Conservation (phyloP, 2,329 filamentous ascomycete species). For the Arthrobotrys sphaeroides region DNA sequence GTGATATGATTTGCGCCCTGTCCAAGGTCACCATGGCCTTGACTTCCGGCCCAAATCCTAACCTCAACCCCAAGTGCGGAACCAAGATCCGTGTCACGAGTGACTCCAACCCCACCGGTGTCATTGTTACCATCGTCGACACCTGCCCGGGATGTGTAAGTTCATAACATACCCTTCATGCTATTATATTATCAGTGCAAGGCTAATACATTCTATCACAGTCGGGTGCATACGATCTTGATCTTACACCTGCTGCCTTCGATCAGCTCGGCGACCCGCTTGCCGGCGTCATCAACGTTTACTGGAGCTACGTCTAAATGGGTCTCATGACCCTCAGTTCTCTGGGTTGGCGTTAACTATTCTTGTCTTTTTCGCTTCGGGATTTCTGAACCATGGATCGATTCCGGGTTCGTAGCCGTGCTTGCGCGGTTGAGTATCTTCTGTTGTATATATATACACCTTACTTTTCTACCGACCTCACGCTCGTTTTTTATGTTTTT, state of each 20-base stretch:
- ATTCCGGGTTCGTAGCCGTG: conserved; percentile 10
- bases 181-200: conserved; percentile 1
- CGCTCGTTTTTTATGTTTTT: not conserved
- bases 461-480: not conserved
- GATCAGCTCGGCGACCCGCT: conserved; percentile 45
- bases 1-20: conserved; percentile 56
- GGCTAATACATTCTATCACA: not conserved
- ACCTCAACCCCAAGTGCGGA: conserved; percentile 58
- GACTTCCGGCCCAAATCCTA: conserved; percentile 55
- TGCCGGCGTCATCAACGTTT: conserved; percentile 42
- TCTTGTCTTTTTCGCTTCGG: not conserved
- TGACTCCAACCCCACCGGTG: conserved; percentile 12
- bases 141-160: conserved; percentile 57
- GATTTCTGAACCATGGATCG: not conserved
- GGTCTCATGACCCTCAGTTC: not conserved
- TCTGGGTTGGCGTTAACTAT: not conserved
- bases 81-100: conserved; percentile 52
- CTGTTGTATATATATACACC: conserved; percentile 33
- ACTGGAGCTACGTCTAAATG: conserved; percentile 41
- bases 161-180: conserved; percentile 1
- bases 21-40: conserved; percentile 54
- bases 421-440: conserved; percentile 4
- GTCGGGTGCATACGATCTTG: conserved; percentile 30
- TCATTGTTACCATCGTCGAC: conserved; percentile 53
- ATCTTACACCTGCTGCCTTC: conserved; percentile 54